These are phyloP conservation scores for Papilionanthe hybrid DNA, from an alignment of 116 monocot genomes.

Conservation along the genomic window DNA sequence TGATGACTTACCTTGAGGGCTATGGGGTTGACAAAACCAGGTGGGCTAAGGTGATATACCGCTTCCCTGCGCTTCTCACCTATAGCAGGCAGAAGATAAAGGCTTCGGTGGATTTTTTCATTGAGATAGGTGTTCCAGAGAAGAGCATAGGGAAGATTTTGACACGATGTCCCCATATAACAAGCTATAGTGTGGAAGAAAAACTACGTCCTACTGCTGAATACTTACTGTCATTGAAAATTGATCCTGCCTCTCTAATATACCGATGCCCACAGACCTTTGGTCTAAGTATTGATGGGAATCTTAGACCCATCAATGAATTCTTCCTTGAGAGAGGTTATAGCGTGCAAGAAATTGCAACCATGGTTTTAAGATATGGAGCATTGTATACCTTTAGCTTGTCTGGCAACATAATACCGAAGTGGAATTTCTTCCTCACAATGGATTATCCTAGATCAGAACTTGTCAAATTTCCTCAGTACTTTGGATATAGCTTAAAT, in stretches of 20 bases:
- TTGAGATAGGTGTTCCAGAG: constrained; percentile 64
- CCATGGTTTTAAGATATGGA: constrained; percentile 74
- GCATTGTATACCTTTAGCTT: constrained; percentile 88
- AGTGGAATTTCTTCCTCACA: constrained; percentile 79
- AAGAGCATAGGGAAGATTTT: constrained; percentile 81
- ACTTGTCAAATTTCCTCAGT: constrained; percentile 92
- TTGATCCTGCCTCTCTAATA: constrained; percentile 58
- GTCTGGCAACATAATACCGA: constrained; percentile 63
- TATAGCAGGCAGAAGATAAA: constrained; percentile 87
- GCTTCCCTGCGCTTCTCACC: constrained; percentile 91
- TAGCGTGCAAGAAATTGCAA: constrained; percentile 47
- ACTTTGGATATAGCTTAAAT: constrained; percentile 80
- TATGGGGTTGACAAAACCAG: constrained; percentile 70
- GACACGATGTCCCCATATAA: constrained; percentile 83
- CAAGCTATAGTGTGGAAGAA: constrained; percentile 81
- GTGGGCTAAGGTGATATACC: constrained; percentile 87
- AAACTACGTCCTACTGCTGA: constrained; percentile 72
- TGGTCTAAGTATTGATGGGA: constrained; percentile 78
- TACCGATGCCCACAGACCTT: constrained; percentile 81
- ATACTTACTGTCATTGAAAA: constrained; percentile 66
- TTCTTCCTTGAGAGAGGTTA: constrained; percentile 81
- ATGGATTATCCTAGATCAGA: constrained; percentile 74
- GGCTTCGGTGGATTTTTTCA: constrained; percentile 52
- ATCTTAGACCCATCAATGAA: constrained; percentile 77
- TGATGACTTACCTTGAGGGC: constrained; percentile 72